Evolutionary conservation across 768 basidiomycete genomes (phyloP).

Genomic region (Termitomyces sp.): DNA sequence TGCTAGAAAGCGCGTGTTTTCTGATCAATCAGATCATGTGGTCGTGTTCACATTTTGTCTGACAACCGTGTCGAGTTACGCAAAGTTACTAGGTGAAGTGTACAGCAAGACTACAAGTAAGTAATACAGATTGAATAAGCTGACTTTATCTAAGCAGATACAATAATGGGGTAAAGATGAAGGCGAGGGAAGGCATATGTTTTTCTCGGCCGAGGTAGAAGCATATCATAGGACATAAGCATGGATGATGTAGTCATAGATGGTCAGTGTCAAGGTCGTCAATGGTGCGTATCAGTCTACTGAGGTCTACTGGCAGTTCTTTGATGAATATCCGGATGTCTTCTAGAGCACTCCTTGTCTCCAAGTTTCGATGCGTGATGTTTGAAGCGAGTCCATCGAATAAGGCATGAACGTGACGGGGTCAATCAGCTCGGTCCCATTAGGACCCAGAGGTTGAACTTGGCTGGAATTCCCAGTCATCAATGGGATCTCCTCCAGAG

Average conservation of each 20-base stretch:
- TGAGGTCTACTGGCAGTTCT: neutral
- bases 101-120: neutral
- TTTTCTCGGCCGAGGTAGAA: neutral
- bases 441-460: neutral
- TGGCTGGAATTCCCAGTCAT: neutral
- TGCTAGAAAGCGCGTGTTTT: neutral
- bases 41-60: neutral
- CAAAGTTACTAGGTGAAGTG: neutral
- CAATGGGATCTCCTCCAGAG: neutral
- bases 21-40: neutral
- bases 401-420: neutral
- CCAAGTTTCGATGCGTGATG: slow-evolving; percentile 1
- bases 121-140: neutral
- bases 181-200: neutral
- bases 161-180: neutral
- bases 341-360: neutral
- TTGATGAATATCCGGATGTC: neutral
- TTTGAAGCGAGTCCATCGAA: neutral
- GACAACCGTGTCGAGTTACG: too few relatives aligned
- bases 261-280: neutral
- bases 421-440: neutral
- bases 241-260: neutral
- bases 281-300: neutral
- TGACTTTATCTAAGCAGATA: neutral
- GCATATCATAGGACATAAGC: neutral